Base-by-base conservation (phyloP, 208 protist species). In the Leishmania lainsoni region DNA sequence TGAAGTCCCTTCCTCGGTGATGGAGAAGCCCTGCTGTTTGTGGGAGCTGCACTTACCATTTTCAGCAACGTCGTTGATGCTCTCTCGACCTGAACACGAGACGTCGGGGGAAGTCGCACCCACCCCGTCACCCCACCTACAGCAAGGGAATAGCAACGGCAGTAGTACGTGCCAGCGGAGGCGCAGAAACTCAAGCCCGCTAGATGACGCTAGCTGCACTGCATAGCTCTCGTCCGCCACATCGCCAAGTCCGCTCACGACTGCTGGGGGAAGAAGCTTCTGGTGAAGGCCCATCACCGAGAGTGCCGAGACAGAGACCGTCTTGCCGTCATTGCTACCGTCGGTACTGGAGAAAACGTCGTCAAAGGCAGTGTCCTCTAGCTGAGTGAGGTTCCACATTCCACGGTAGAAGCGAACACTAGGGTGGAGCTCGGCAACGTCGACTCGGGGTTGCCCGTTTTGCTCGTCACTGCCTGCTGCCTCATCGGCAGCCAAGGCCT, bases 251-350 rank as follows among this genome's bases (percentile, higher is more conserved):
- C 80, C 78, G 63, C 72, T 83, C 5, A 90, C 76, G 0, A 70
- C 75, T 4, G 87, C 85, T 0, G 91, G 89, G 3, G 92, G 94
- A n/a, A 97, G 83, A 22, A 97, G 87, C 49, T 54, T 83, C 68
- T 92, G 85, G 73, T 97, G 94, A 32, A 97, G 86, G 45, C 79
- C 81, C 61, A 97, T 90, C 5, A 94, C 85, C 76, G 82, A 90
- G 9, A 96, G 42, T 1, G 45, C 32, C 54, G 77, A 9, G 8
- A 42, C n/a, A 42, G 63, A 51, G 49, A 63, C 3, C 26, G 73
- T 59, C 45, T 49, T 77, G 26, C 54, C 20, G 22, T 45, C 45
- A 26, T 32, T 35, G 69, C 69, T 45, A 26, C 42, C 26, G 16
- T 54, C 45, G 48, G 45, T 54, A 52, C 32, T 73, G 6, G 51